Percentiles rank a stretch among this genome's conserved stretches.
phyloP scores from a whole-genome alignment of 768 basidiomycete genomes.

The Tylopilus sp. region DNA sequence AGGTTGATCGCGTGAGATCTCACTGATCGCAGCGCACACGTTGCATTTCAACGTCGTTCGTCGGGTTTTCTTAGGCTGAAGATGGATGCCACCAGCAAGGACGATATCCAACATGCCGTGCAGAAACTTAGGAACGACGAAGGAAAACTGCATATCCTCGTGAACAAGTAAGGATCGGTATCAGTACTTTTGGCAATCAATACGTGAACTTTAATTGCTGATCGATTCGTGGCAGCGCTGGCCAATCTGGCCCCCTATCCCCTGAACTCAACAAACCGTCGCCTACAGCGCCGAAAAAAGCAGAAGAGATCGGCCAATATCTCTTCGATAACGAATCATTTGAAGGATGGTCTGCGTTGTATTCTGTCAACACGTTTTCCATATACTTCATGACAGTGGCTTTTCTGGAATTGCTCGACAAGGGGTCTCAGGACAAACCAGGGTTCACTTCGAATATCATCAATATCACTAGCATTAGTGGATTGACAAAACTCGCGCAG shows the following conservation, averaged over 20 bases:
- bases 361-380: constrained; percentile 69
- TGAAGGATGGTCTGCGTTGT: constrained; percentile 61
- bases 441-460: constrained; percentile 65
- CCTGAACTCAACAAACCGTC: constrained; percentile 53
- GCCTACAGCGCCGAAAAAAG: constrained; percentile 57
- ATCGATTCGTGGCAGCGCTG: constrained; percentile 48
- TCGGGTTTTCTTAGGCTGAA: constrained; percentile 40
- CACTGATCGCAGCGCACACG: background rate
- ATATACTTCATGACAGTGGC: constrained; percentile 74
- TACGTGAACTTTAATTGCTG: constrained; percentile 1
- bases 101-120: constrained; percentile 58
- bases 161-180: constrained; percentile 64
- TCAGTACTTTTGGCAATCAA: background rate
- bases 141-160: constrained; percentile 71
- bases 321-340: constrained; percentile 67
- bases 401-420: constrained; percentile 71
- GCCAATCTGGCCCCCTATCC: constrained; percentile 65
- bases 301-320: constrained; percentile 63
- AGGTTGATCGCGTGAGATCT: constrained; percentile 55
- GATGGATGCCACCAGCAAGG: constrained; percentile 72
- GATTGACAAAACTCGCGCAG: constrained; percentile 65
- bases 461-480: constrained; percentile 78
- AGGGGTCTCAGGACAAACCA: constrained; percentile 58
- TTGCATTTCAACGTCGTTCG: background rate
- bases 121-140: constrained; percentile 38